These are phyloP conservation scores for Dictyostelium firmibasis DNA, from an alignment of 78 protist species.

Conservation along the genomic window DNA sequence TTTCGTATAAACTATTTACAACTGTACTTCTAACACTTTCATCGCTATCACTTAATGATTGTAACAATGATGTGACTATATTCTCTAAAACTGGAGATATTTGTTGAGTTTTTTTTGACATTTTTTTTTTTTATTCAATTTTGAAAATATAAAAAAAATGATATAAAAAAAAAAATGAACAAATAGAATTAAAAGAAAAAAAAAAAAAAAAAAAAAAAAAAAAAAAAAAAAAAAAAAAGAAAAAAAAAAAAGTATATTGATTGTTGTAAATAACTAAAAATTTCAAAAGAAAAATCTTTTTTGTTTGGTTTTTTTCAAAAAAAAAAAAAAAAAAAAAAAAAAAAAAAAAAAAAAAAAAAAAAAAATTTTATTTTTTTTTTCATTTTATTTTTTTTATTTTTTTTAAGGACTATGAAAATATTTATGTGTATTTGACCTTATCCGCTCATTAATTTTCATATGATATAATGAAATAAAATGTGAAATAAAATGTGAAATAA, in stretches of 20 bases:
- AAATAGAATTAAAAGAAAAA: neutral
- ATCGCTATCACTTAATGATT: conserved; percentile 43
- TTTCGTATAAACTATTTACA: conserved; percentile 51
- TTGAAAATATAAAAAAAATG: no score
- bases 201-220: neutral
- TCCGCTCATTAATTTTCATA: no score
- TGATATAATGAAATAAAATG: no score
- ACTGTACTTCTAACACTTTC: conserved; percentile 40
- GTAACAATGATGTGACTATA: conserved; percentile 50
- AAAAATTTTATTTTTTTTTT: no score
- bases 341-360: no score
- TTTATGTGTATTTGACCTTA: no score
- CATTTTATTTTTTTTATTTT: no score
- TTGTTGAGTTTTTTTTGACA: conserved; percentile 1
- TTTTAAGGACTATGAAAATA: no score
- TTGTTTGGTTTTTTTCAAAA: neutral
- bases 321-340: no score
- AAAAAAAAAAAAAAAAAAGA: neutral
- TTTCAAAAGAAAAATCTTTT: neutral
- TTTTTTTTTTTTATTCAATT: neutral
- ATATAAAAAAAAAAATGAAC: neutral
- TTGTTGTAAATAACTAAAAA: neutral
- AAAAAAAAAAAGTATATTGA: neutral
- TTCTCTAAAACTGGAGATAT: conserved; percentile 53
- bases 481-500: no score